phyloP scores from a whole-genome alignment of 2,329 filamentous ascomycete genomes.

The Sclerotinia glacialis region DNA sequence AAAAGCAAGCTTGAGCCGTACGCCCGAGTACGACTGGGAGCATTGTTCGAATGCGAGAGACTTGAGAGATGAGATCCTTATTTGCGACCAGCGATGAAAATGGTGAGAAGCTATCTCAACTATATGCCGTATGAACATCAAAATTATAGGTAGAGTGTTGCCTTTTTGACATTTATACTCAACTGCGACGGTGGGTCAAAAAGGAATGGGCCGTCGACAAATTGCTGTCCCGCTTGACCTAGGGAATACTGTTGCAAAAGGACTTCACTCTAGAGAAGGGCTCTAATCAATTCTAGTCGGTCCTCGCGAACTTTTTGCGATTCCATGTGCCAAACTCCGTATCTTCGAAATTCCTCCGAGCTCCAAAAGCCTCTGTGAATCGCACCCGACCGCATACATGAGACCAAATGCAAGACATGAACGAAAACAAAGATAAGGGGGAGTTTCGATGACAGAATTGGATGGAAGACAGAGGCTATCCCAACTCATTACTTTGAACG shows the following conservation, averaged over 20 bases:
- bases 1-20: neutral
- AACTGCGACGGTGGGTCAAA: neutral
- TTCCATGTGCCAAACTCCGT: neutral
- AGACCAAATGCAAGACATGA: neutral
- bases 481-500: no score
- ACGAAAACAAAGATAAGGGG: neutral
- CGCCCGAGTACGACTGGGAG: neutral
- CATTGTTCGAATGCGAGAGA: neutral
- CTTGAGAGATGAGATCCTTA: neutral
- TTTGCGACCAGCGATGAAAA: neutral
- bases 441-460: neutral
- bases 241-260: neutral
- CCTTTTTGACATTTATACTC: neutral
- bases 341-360: neutral
- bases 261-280: neutral
- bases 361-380: neutral
- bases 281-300: neutral
- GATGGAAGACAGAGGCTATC: neutral
- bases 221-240: neutral
- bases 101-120: no score
- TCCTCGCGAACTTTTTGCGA: neutral
- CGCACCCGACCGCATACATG: neutral
- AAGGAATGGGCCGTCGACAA: neutral
- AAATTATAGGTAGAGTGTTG: neutral
- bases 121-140: neutral